Percentiles rank a stretch among this genome's conserved stretches.
These are phyloP conservation scores for Leucocoprinus sp. DNA, from an alignment of 768 basidiomycete species.

Conservation along the genomic window DNA sequence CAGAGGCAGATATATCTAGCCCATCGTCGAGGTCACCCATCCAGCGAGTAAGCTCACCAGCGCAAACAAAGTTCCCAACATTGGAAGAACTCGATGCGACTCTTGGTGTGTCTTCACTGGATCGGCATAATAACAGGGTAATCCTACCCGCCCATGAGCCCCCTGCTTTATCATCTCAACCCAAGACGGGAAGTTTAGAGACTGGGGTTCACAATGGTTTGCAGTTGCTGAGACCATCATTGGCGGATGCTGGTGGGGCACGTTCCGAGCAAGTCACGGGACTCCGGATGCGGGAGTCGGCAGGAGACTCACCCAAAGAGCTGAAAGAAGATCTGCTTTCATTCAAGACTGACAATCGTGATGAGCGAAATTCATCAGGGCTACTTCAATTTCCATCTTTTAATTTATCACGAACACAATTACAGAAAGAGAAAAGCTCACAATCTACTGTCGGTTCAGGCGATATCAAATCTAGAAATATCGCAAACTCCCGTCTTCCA, in stretches of 20 bases:
- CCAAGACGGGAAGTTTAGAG: constrained; percentile 10
- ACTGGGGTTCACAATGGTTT: constrained; percentile 12
- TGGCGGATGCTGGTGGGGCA: constrained; percentile 26
- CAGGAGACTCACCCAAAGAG: constrained; percentile 15
- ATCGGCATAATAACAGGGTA: neutral
- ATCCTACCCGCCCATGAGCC: neutral
- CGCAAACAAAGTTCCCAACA: constrained; percentile 78
- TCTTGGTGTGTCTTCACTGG: constrained; percentile 12
- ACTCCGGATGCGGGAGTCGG: constrained; percentile 37
- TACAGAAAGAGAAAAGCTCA: neutral
- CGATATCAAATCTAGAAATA: neutral
- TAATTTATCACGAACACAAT: neutral
- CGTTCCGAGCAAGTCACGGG: constrained; percentile 55
- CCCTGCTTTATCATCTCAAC: constrained; percentile 1
- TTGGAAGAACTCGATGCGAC: constrained; percentile 71
- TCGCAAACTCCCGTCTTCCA: constrained; percentile 12
- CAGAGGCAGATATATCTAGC: constrained; percentile 21
- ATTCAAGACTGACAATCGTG: neutral
- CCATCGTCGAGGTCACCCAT: constrained; percentile 22
- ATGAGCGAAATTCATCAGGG: neutral
- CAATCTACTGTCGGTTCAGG: neutral
- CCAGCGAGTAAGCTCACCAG: constrained; percentile 32
- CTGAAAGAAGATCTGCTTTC: constrained; percentile 1
- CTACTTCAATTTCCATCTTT: neutral
- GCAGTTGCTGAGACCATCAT: constrained; percentile 17